Evolutionary conservation across 495 filamentous ascomycete genomes (phyloP).

Genomic region (Aspergillus conjunctus): DNA sequence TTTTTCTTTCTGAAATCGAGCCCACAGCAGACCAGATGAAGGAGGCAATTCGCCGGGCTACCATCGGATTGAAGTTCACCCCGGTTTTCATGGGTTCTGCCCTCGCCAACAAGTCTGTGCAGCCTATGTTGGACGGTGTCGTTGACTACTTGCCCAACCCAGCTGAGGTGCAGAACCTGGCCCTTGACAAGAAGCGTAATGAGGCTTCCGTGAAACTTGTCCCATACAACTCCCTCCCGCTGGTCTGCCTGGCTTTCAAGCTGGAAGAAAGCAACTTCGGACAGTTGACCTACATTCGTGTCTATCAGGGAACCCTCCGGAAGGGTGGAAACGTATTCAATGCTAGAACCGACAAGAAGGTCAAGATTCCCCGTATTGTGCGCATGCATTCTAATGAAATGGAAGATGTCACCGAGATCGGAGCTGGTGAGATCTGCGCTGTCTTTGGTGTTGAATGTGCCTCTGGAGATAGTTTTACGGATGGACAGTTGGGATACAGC

Average conservation of each 20-base stretch:
- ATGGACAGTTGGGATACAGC: slow-evolving; percentile 87
- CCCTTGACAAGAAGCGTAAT: slow-evolving; percentile 76
- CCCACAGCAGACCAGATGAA: slow-evolving; percentile 82
- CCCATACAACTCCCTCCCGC: slow-evolving; percentile 88
- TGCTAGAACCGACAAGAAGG: slow-evolving; percentile 89
- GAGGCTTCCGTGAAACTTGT: slow-evolving; percentile 84
- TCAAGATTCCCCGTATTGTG: slow-evolving; percentile 96
- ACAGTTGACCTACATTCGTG: slow-evolving; percentile 96
- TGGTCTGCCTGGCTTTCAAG: slow-evolving; percentile 97
- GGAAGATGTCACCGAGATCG: slow-evolving; percentile 92
- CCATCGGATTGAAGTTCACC: slow-evolving; percentile 85
- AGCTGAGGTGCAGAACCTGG: slow-evolving; percentile 83
- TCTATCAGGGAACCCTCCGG: slow-evolving; percentile 90
- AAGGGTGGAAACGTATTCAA: slow-evolving; percentile 93
- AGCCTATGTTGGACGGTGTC: slow-evolving; percentile 96
- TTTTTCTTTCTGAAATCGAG: slow-evolving; percentile 84
- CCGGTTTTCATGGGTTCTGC: slow-evolving; percentile 97
- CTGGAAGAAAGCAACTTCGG: slow-evolving; percentile 99
- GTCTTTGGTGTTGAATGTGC: slow-evolving; percentile 99
- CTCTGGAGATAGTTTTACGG: slow-evolving; percentile 97
- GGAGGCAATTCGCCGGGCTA: slow-evolving; percentile 85
- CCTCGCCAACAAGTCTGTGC: slow-evolving; percentile 90
- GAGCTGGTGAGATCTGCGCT: slow-evolving; percentile 96
- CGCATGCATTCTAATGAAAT: slow-evolving; percentile 99
- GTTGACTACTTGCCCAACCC: slow-evolving; percentile 97